These are phyloP conservation scores for Luzula sylvatica DNA, from an alignment of 176 grass and related monocot genomes.

Conservation along the genomic window DNA sequence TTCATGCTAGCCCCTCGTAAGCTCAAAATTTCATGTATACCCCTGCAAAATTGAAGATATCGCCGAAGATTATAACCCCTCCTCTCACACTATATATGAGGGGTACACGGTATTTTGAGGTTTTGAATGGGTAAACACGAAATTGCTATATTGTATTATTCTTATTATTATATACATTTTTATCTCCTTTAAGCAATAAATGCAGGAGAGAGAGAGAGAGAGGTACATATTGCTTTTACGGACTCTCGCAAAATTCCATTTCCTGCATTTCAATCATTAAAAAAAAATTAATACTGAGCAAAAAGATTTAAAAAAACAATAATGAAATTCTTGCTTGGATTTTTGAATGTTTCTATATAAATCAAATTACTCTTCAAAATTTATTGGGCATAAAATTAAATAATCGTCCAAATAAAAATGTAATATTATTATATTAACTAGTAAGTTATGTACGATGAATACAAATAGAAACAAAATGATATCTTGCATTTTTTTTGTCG, in stretches of 20 bases:
- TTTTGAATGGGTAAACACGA: neutral
- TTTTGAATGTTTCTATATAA: neutral
- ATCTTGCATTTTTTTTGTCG: too few species aligned
- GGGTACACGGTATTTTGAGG: neutral
- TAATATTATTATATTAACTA: too few species aligned
- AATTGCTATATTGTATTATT: constrained; percentile 10
- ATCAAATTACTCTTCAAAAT: too few species aligned
- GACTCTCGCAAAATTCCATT: constrained; percentile 88
- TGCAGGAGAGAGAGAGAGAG: neutral
- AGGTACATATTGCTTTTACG: constrained; percentile 29
- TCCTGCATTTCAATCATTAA: constrained; percentile 30
- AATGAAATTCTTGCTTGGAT: neutral
- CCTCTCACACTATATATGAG: neutral
- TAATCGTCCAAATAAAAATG: too few species aligned
- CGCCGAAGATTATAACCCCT: constrained; percentile 3
- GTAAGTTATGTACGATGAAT: too few species aligned
- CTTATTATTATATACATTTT: constrained; percentile 19
- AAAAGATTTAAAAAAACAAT: neutral
- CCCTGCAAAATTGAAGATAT: neutral
- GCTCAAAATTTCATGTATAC: neutral
- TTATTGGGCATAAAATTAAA: too few species aligned
- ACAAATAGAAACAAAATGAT: too few species aligned
- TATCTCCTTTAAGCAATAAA: constrained; percentile 4
- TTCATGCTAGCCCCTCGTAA: neutral
- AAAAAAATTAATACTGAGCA: too few species aligned